Evolutionary conservation across 768 basidiomycete genomes (phyloP), one percentile per base, ranked within the genome.

Genomic region (Kwoniella heveanensis): DNA sequence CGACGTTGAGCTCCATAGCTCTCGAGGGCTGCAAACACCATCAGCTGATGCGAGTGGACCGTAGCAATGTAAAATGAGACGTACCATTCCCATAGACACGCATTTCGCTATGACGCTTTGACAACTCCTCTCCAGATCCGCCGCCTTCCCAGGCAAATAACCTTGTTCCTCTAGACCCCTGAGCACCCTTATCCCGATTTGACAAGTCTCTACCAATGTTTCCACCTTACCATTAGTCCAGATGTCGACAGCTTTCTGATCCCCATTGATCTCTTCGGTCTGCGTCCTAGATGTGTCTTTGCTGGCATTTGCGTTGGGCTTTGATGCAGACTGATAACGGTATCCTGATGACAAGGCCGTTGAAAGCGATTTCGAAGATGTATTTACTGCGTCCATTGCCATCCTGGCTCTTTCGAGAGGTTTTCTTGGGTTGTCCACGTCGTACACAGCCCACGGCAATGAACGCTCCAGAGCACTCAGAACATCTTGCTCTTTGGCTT

Each of bases 101-200:
- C 62, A 67, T 49, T 65, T 70, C 24, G 22, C 29, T 7, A 67
- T 49, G 1, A 78, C 25, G 22, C 48, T 64, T 29, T 57, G 32
- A n/a, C 56, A 39, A 7, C 59, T 67, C 47, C 58, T 66, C 47
- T 78, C 77, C n/a, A 78, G 53, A 46, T 72, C 69, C 27, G 69
- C 7, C 3, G 51, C 67, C 48, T 65, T 73, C 2, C 47, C 47
- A 24, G 26, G 27, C 51, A 74, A 24, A 15, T 66, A 13, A n/a
- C 69, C 70, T 27, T 61, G 29, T 1, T 52, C 44, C 8, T 64
- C 64, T 27, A 73, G 39, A 7, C 50, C 56, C 47, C 73, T 51
- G 62, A 77, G 49, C 2, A 64, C 66, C 36, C 37, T 51, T 10
- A 77, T 47, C 3, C 62, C 69, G 2, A 32, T 17, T 22, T 57